These are phyloP conservation scores for Cucumis variabilis DNA, from an alignment of 331 rosid species.

Conservation along the genomic window DNA sequence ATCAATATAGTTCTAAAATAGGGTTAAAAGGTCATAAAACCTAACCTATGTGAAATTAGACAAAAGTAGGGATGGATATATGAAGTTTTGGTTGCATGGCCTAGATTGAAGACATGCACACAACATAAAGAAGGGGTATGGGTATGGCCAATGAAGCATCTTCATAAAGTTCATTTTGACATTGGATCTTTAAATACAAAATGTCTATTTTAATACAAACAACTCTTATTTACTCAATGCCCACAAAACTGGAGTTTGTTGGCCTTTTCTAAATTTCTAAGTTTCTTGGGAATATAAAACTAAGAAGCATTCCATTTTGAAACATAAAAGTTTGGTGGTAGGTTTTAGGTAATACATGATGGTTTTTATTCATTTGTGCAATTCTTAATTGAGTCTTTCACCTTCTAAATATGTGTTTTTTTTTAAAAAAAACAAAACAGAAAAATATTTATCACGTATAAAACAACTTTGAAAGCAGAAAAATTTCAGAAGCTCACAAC, in stretches of 20 bases:
- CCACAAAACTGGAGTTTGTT: neutral
- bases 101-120: neutral
- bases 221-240: neutral
- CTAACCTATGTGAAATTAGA: neutral
- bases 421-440: no score
- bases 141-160: neutral
- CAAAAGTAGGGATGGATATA: neutral
- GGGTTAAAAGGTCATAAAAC: no score
- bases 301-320: neutral
- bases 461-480: no score
- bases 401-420: no score
- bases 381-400: no score
- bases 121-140: neutral
- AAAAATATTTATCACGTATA: no score
- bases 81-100: neutral
- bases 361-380: no score
- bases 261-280: neutral
- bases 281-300: neutral
- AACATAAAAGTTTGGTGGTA: neutral
- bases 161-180: neutral
- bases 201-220: neutral
- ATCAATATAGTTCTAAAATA: no score
- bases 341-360: neutral
- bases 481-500: no score
- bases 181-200: neutral